These are phyloP conservation scores for Erythrobasidium yunnanense DNA, from an alignment of 768 basidiomycete species.

Conservation along the genomic window DNA sequence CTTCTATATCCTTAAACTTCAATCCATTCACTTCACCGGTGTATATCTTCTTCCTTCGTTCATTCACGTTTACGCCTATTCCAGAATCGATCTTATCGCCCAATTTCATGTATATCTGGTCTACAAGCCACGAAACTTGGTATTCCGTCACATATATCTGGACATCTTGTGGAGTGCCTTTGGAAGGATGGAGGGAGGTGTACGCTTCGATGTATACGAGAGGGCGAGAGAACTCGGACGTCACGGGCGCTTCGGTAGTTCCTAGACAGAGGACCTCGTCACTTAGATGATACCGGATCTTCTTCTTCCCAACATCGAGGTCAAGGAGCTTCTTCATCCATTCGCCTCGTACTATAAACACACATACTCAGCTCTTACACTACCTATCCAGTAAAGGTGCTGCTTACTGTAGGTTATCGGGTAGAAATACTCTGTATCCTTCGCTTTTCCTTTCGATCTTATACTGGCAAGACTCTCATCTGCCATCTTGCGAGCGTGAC, in stretches of 20 bases:
- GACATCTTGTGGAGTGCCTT: background rate
- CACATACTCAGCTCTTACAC: too few relatives aligned
- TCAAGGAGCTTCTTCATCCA: constrained; percentile 7
- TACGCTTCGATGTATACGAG: constrained; percentile 18
- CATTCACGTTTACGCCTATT: too few relatives aligned
- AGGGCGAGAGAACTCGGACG: background rate
- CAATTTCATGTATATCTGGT: constrained; percentile 10
- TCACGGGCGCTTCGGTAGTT: constrained; percentile 2
- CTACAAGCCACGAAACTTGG: constrained; percentile 17
- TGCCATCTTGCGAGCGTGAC: background rate
- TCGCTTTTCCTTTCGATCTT: background rate
- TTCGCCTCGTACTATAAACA: constrained; percentile 9
- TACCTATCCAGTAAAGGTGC: too few relatives aligned
- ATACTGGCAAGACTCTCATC: background rate
- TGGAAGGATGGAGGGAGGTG: background rate
- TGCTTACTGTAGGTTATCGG: constrained; percentile 22
- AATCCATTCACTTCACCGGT: constrained; percentile 4
- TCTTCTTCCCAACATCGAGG: background rate
- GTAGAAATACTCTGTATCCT: background rate
- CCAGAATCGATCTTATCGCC: background rate
- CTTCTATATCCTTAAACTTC: background rate
- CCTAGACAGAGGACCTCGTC: constrained; percentile 22
- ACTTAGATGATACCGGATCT: constrained; percentile 15
- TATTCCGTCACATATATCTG: constrained; percentile 9
- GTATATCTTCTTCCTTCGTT: too few relatives aligned